phyloP scores from a whole-genome alignment of 208 protist species.

The Trypanosoma brucei region DNA sequence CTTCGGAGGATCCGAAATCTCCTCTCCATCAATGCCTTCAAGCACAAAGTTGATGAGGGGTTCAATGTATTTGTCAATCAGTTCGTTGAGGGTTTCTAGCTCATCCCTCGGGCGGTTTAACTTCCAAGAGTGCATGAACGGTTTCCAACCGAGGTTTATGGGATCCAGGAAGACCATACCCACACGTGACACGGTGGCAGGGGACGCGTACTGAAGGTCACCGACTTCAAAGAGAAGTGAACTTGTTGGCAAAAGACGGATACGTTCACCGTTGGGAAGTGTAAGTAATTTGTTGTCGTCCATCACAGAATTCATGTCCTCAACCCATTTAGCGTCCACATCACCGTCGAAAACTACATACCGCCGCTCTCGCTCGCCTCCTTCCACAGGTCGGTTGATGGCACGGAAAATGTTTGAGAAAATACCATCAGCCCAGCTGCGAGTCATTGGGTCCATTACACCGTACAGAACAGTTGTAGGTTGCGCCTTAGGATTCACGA shows the following conservation, averaged over 20 bases:
- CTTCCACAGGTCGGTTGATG: slow-evolving; percentile 90
- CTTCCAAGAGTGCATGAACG: slow-evolving; percentile 93
- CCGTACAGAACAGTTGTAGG: slow-evolving; percentile 97
- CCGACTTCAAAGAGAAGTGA: slow-evolving; percentile 98
- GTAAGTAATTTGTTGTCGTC: slow-evolving; percentile 99
- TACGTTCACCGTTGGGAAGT: slow-evolving; percentile 98
- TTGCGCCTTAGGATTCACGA: slow-evolving; percentile 98
- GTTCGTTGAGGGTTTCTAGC: slow-evolving; percentile 83
- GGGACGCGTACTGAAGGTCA: slow-evolving; percentile 98
- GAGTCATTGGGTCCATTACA: slow-evolving; percentile 96
- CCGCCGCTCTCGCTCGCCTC: slow-evolving; percentile 76
- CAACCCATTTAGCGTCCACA: slow-evolving; percentile 99
- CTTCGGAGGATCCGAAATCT: slow-evolving; percentile 58
- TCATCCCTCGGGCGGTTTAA: slow-evolving; percentile 79
- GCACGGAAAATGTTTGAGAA: slow-evolving; percentile 98
- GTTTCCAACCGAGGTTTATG: slow-evolving; percentile 95
- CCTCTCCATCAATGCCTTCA: slow-evolving; percentile 85
- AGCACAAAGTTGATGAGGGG: slow-evolving; percentile 90
- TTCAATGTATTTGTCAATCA: slow-evolving; percentile 93
- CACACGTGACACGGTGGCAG: slow-evolving; percentile 98
- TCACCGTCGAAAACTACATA: slow-evolving; percentile 99
- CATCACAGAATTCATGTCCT: slow-evolving; percentile 99
- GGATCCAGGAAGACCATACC: slow-evolving; percentile 99
- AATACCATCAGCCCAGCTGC: slow-evolving; percentile 99
- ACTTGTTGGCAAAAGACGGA: slow-evolving; percentile 93